phyloP scores from a whole-genome alignment of 345 rosid species.

The Ricinus communis region DNA sequence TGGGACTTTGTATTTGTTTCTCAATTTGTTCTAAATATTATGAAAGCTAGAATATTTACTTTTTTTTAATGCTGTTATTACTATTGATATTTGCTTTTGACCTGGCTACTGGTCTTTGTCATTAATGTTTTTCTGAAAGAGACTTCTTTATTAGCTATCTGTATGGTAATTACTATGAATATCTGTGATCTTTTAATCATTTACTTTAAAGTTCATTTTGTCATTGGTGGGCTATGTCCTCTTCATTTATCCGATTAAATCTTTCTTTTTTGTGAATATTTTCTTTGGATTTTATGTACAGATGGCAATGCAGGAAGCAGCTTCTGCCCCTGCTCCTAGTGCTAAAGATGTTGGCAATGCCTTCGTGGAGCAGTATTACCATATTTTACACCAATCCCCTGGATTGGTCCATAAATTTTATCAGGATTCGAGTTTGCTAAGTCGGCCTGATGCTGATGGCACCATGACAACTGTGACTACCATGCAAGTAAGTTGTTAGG shows the following conservation, averaged over 20 bases:
- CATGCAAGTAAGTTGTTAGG: constrained; percentile 43
- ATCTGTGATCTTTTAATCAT: neutral
- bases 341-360: constrained; percentile 50
- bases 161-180: neutral
- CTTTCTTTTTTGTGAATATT: neutral
- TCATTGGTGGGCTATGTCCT: neutral
- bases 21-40: too few species aligned
- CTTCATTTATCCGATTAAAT: neutral
- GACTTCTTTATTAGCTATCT: too few species aligned
- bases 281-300: constrained; percentile 12
- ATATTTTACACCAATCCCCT: constrained; percentile 42
- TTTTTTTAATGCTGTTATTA: too few species aligned
- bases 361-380: constrained; percentile 59
- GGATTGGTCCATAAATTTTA: constrained; percentile 52
- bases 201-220: neutral
- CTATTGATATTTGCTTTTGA: too few species aligned
- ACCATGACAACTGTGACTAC: constrained; percentile 47
- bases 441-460: constrained; percentile 53
- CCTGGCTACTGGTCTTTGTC: neutral
- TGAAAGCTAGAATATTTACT: too few species aligned
- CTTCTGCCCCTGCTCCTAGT: constrained; percentile 41
- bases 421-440: constrained; percentile 50
- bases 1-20: neutral
- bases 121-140: neutral
- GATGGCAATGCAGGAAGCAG: constrained; percentile 65